Conservation (phyloP, 768 basidiomycete genomes). For the Dioszegia crocea region DNA sequence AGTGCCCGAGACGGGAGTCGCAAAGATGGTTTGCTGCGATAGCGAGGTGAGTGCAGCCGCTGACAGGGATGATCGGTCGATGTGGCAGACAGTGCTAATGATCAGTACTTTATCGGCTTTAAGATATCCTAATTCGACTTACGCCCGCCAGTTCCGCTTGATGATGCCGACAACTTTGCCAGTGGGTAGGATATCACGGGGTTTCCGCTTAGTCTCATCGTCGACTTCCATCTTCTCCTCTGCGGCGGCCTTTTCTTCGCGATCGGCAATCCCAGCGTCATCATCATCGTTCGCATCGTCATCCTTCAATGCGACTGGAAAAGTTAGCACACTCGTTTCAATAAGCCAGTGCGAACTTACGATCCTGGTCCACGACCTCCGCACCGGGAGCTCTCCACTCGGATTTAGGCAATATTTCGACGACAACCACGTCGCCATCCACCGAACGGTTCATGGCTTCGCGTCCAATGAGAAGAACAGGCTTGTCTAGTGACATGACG, state of each 20-base stretch:
- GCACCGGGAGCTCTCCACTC: slow-evolving; percentile 92
- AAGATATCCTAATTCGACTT: slow-evolving; percentile 50
- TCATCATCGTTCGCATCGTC: slow-evolving; percentile 72
- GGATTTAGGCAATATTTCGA: slow-evolving; percentile 76
- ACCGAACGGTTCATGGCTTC: slow-evolving; percentile 95
- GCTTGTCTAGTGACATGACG: slow-evolving; percentile 67
- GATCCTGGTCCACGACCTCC: slow-evolving; percentile 89
- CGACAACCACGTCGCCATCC: slow-evolving; percentile 84
- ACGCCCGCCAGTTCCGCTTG: slow-evolving; percentile 95
- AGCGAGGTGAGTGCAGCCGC: slow-evolving; percentile 68
- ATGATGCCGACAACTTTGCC: slow-evolving; percentile 86
- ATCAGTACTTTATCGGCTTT: not conserved
- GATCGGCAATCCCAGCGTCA: slow-evolving; percentile 51
- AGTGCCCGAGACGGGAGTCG: slow-evolving; percentile 82
- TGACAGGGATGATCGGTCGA: slow-evolving; percentile 81
- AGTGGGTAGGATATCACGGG: slow-evolving; percentile 73
- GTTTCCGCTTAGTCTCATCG: slow-evolving; percentile 42
- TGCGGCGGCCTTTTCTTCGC: slow-evolving; percentile 50
- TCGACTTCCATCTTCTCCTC: slow-evolving; percentile 44
- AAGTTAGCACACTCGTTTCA: not conserved
- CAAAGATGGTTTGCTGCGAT: slow-evolving; percentile 80
- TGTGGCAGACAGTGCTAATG: slow-evolving; percentile 82
- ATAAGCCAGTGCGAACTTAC: slow-evolving; percentile 52
- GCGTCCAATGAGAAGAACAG: slow-evolving; percentile 76
- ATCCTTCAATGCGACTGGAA: slow-evolving; percentile 71